Base-by-base conservation (phyloP, 306 rosid genomes). In the Dalbergia cochinchinensis region DNA sequence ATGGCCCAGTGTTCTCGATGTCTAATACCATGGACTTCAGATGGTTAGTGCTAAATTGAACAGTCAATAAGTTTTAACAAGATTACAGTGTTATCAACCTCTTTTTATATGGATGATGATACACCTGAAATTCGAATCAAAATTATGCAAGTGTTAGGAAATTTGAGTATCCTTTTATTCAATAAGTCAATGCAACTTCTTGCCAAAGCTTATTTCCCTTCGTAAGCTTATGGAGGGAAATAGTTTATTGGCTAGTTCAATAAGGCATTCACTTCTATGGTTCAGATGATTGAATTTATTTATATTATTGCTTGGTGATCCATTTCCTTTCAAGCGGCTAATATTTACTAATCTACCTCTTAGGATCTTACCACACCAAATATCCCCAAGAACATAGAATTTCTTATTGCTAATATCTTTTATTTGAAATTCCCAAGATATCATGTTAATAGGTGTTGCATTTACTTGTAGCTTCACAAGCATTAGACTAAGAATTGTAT, bases 1-100 rank as follows among this genome's bases (percentile, higher is more conserved):
- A 96, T 96, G 98, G 92, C 98, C 71, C 99, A 96, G 80, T 96
- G 99, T 84, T 96, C 99, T 60, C 90, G 99, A 39, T 96, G 99
- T 80, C 85, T 96, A 50, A 96, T 96, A 64, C 99, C 97, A 8
- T 93, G 99, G 99, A 65, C 98, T 78, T 65, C 83, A 65, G 83
- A 96, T 84, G 97, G 99, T 91, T 80, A 87, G 97, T 87, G 75
- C 77, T 68, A 48, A 62, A 58, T 60, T 73, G 11, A 6, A 71
- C 26, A 9, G 63, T 80, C 64, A 64, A 68, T 65, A 66, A n/a
- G 57, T 26, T 69, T 65, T 55, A 80, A 80, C 14, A 62, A 62
- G 73, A 50, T 13, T 63, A 53, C 35, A 35, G 55, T 78, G 61
- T 61, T 70, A n/a, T 73, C 71, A 71, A 39, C 73, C 34, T 19